Percentiles rank a stretch among this genome's conserved stretches.
Conservation (phyloP, 1,139 yeast genomes). For the Candida sp. region DNA sequence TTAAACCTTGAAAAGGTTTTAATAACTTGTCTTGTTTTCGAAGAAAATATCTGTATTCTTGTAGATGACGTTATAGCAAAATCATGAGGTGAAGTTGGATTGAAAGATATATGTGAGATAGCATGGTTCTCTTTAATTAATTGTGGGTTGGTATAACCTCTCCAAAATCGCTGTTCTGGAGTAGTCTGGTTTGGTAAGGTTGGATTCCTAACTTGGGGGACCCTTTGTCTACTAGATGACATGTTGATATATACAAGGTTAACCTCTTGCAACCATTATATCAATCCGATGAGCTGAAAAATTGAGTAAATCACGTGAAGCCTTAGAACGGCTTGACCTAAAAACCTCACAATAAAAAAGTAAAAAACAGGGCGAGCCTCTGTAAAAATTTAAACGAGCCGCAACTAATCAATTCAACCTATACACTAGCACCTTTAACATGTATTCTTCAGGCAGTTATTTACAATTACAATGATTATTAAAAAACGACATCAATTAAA, state of each 20-base stretch:
- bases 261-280: background rate
- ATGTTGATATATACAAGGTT: conserved; percentile 26
- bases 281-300: background rate
- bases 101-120: conserved; percentile 82
- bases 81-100: conserved; percentile 84
- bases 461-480: background rate
- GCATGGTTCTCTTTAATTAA: conserved; percentile 93
- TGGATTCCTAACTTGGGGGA: conserved; percentile 69
- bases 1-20: conserved; percentile 90
- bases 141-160: conserved; percentile 79
- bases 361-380: too few relatives aligned
- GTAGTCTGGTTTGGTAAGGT: conserved; percentile 78
- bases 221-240: conserved; percentile 77
- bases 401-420: background rate
- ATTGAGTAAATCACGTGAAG: background rate
- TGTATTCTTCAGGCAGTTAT: background rate
- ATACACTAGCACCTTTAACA: too few relatives aligned
- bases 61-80: conserved; percentile 94
- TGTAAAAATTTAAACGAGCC: background rate
- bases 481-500: background rate
- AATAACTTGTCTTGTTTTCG: conserved; percentile 86
- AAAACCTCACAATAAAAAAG: too few relatives aligned
- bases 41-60: conserved; percentile 85
- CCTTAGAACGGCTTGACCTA: background rate
- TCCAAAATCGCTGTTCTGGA: conserved; percentile 95